Base-by-base conservation (phyloP, 2,329 filamentous ascomycete species). In the Thelonectria rubi region DNA sequence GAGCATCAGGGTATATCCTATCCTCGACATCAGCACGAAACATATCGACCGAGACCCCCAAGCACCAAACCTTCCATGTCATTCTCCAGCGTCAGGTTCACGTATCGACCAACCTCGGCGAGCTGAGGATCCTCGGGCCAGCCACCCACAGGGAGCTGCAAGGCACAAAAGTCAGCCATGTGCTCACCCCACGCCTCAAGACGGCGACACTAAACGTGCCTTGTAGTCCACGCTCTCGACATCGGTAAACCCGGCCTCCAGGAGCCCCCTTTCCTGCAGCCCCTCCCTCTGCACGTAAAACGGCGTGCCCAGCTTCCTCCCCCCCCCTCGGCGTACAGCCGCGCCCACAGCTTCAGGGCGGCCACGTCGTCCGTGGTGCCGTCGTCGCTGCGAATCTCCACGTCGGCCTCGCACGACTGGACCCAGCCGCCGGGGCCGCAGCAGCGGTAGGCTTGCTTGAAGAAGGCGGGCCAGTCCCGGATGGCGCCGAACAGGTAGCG, bases 1-100 rank as follows among this genome's bases (percentile, higher is more conserved):
- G 10, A 69, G 37, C 5, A 67, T 60, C 0, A 62, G 49, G 2
- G 67, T 67, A 18, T 69, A 69, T 1, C 67, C 67, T 69, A 11
- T 9, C 1, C 15, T 11, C 2, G 3, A 6, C 14, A 30, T 37
- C 5, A 12, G 4, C 2, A 17, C 6, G 1, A 0, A 2, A 1
- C 5, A 0, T 11, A 3, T 2, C 11, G 2, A 24, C 11, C 5
- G n/a, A 9, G 0, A 12, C 0, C 2, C 9, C 32, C 32, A 1
- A 15, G 1, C 3, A 58, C 12, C 48, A 9, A 6, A 40, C n/a
- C 3, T 8, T 15, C 48, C 1, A n/a, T 26, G 0, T 17, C 5
- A 21, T n/a, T 12, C 5, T 30, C 32, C 10, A 8, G 10, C 1
- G 26, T 49, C 3, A 59, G 21, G 10, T 55, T 50, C 2, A 62